Percentiles rank a stretch among this genome's conserved stretches.
phyloP scores from a whole-genome alignment of 2,329 filamentous ascomycete species.

The Xylaria sp. region DNA sequence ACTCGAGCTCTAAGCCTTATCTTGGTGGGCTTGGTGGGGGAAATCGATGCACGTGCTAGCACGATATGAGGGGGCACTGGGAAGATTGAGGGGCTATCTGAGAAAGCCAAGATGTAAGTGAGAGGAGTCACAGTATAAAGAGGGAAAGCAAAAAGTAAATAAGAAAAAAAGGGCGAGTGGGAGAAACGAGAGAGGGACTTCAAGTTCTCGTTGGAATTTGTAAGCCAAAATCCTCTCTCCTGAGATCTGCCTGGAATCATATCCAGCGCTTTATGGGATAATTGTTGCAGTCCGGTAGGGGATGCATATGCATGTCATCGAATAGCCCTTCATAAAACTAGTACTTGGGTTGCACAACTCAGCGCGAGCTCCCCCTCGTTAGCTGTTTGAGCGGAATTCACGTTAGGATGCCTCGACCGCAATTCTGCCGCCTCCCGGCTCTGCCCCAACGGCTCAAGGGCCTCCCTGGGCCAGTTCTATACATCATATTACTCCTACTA shows the following conservation, averaged over 20 bases:
- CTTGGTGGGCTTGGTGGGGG: conserved; percentile 28
- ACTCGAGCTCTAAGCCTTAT: conserved; percentile 19
- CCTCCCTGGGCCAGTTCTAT: conserved; percentile 52
- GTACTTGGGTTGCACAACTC: neutral
- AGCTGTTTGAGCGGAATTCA: neutral
- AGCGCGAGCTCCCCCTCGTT: conserved; percentile 5
- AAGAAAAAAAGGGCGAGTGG: neutral
- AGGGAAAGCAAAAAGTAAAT: neutral
- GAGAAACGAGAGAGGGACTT: neutral
- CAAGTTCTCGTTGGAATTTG: neutral
- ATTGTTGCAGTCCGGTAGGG: neutral
- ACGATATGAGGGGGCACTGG: conserved; percentile 20
- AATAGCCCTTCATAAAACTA: neutral
- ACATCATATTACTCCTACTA: conserved; percentile 63
- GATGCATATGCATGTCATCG: neutral
- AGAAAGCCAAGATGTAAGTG: conserved; percentile 10
- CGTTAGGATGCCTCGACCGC: conserved; percentile 20
- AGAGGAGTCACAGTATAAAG: neutral
- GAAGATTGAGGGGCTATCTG: conserved; percentile 19
- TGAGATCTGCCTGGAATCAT: neutral
- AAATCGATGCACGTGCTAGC: conserved; percentile 8
- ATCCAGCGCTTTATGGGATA: neutral
- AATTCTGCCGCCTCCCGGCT: conserved; percentile 23
- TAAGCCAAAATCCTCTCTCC: neutral
- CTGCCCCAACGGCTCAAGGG: conserved; percentile 41